phyloP scores from a whole-genome alignment of 768 basidiomycete species.

The Rhizopogon salebrosus region DNA sequence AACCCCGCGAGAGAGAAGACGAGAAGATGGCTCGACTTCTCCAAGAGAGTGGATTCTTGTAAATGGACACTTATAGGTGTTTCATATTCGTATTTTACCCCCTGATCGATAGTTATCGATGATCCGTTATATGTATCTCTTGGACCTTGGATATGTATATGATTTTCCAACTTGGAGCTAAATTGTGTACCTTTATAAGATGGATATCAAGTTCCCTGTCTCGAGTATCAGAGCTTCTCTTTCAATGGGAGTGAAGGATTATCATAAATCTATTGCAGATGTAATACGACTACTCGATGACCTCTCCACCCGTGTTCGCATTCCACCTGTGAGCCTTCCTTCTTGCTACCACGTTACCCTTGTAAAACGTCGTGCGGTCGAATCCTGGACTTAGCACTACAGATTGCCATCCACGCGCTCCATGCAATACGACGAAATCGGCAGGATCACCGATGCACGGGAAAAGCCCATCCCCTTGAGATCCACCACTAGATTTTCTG shows the following conservation, averaged over 20 bases:
- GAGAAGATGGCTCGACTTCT: slow-evolving; percentile 92
- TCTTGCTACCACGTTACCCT: slow-evolving; percentile 12
- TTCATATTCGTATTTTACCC: background rate
- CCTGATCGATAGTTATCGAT: background rate
- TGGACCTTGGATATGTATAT: background rate
- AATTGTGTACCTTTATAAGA: background rate
- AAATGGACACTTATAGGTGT: slow-evolving; percentile 6
- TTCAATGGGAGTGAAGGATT: background rate
- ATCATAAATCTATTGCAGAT: background rate
- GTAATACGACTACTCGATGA: background rate
- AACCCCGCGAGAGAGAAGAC: slow-evolving; percentile 93
- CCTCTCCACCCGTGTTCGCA: background rate
- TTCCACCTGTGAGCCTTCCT: slow-evolving; percentile 15
- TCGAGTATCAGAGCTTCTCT: no score
- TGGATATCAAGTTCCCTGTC: no score
- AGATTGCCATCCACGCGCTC: slow-evolving; percentile 36
- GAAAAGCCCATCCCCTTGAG: slow-evolving; percentile 20
- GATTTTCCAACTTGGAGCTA: background rate
- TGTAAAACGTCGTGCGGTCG: slow-evolving; percentile 15
- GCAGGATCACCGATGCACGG: slow-evolving; percentile 40
- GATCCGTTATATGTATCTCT: background rate
- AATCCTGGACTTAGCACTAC: slow-evolving; percentile 44
- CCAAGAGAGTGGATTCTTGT: slow-evolving; percentile 87
- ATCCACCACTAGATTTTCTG: slow-evolving; percentile 14
- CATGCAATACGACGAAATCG: slow-evolving; percentile 57